Base-by-base conservation (phyloP, 1,139 yeast species). In the Pichia sp. region DNA sequence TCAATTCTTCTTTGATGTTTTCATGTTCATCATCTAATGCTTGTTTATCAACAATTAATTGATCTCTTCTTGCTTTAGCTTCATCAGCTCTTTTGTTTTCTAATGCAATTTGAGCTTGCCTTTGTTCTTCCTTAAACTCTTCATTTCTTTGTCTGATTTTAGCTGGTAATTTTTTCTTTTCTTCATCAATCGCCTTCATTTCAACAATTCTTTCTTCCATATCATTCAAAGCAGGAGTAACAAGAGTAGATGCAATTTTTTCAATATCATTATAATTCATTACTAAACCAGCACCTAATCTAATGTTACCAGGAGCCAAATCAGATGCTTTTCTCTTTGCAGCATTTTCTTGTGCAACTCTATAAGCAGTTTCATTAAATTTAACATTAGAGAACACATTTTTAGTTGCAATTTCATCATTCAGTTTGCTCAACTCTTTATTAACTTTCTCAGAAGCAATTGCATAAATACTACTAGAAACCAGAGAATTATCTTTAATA, bases 251-350 rank as follows among this genome's bases (percentile, higher is more conserved):
- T n/a, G 97, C 97, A 69, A 91, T 77, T 41, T 74, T 74, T 49
- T 84, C 83, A 48, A 91, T 76, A 58, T 89, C 96, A 21, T 70
- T 72, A 49, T 75, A 84, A 38, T 84, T 70, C 72, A 89, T 78
- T 55, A 75, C 76, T 51, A 86, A 71, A 3, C 97, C 97, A 51
- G 95, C 96, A 48, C 98, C 98, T 50, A 89, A 66, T 22, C 23
- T 36, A 31, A 46, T 20, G 25, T 35, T 21, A 20, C 44, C 45
- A n/a, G 36, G 27, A 22, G 86, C 87, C 3, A 43, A 14, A 35
- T 63, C 55, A 33, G 55, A 59, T 43, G 67, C 73, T 44, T 75
- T 57, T 53, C 88, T 70, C 53, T 74, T 78, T 43, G 72, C 73
- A 43, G 74, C 65, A 50, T 78, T 75, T 53, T 74, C 73, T 58